Evolutionary conservation across 495 filamentous ascomycete species (phyloP).

Genomic region (Daldinia loculata): DNA sequence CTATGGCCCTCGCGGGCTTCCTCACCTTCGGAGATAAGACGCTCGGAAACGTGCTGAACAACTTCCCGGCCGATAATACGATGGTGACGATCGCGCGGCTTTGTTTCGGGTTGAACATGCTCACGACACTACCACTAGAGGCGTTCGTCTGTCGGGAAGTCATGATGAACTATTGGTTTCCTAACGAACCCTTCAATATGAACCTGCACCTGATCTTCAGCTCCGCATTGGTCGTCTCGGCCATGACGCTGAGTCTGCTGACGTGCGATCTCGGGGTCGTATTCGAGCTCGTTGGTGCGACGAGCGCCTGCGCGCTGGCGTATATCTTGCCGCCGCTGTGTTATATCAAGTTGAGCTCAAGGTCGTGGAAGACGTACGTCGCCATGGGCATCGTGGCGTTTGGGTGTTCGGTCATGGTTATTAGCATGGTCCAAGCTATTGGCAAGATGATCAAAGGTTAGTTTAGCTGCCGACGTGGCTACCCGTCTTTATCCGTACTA

Average conservation of each 20-base stretch:
- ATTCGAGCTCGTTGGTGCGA: conserved; percentile 95
- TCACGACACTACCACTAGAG: conserved; percentile 94
- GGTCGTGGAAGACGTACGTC: conserved; percentile 77
- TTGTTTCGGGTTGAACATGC: conserved; percentile 97
- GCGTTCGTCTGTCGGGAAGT: conserved; percentile 97
- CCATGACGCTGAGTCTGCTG: conserved; percentile 78
- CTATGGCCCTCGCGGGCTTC: conserved; percentile 90
- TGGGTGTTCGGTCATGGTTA: conserved; percentile 82
- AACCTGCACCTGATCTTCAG: conserved; percentile 87
- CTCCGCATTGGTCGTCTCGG: conserved; percentile 77
- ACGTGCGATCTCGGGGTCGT: conserved; percentile 94
- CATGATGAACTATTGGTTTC: conserved; percentile 93
- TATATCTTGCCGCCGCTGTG: conserved; percentile 96
- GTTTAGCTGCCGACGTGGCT: conserved; percentile 30
- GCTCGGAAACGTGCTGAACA: conserved; percentile 95
- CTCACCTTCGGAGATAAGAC: conserved; percentile 92
- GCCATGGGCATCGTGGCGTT: conserved; percentile 76
- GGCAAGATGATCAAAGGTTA: conserved; percentile 67
- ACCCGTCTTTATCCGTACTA: conserved; percentile 23
- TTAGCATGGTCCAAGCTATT: conserved; percentile 79
- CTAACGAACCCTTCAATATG: conserved; percentile 76
- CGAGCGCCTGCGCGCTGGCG: conserved; percentile 89
- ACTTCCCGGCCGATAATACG: conserved; percentile 87
- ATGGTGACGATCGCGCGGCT: conserved; percentile 94
- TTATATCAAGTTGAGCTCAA: conserved; percentile 88